Base-by-base conservation (phyloP, 225 moss, liverwort and hornwort genomes). In the Physcomitrium patens region DNA sequence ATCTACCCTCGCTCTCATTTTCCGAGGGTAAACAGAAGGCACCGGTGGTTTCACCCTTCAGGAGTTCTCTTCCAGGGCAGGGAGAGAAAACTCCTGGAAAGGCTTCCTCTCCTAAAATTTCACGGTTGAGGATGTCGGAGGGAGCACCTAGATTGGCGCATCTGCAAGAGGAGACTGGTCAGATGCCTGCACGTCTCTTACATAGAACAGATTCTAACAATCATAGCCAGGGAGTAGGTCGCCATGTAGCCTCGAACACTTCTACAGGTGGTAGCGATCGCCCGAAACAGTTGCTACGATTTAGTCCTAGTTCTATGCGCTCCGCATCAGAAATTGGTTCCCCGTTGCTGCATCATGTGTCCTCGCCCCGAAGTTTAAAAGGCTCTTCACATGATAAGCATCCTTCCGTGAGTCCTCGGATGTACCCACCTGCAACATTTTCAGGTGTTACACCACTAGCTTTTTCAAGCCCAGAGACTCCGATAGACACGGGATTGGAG, bases 401-500 rank as follows among this genome's bases (percentile, higher is more conserved):
- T 2, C 77, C 56, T 48, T 37, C 69, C 18, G 9, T 67, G 43
- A 74, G 74, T 9, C 60, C 48, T 16, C 80, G 63, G 60, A 65
- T 68, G 69, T 19, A 70, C 7, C 61, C 77, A 69, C 57, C 37
- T 22, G 77, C 74, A 72, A 75, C 75, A 48, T 73, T 82, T 77
- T 28, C 72, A 37, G 78, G 83, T 45, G 70, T 55, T 49, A 11
- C 75, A 65, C 72, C 60, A 28, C 72, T 48, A 42, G 2, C 82
- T 16, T 6, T 66, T 60, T 26, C 63, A 42, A 71, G 71, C 11
- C 65, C 82, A 45, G 82, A 85, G 71, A 77, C 78, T 28, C 51
- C 72, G 0, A 76, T 79, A 63, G 79, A 77, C 71, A 76, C 85
- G 77, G 85, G 85, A 3, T 66, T 85, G 80, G 88, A 80, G 71